Evolutionary conservation across 257 asterid species (phyloP).

Genomic region (Linderniella brevidens): DNA sequence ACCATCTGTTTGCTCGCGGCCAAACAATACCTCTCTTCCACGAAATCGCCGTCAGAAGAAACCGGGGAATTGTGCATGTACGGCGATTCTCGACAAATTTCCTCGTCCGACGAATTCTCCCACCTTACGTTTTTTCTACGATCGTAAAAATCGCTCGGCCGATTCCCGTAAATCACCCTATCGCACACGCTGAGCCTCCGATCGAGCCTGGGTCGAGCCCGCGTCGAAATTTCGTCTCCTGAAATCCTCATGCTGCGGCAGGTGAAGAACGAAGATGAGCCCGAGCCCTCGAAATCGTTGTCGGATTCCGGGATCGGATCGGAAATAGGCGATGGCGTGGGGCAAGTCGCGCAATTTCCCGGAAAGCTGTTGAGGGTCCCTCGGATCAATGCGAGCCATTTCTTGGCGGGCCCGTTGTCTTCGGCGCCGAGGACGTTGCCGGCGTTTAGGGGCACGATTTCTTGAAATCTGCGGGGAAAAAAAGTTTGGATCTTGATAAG

Average conservation of each 20-base stretch:
- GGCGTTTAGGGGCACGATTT: slow-evolving; percentile 92
- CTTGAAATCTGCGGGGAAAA: slow-evolving; percentile 64
- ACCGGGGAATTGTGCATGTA: slow-evolving; percentile 29
- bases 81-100: slow-evolving; percentile 39
- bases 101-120: slow-evolving; percentile 21
- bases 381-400: slow-evolving; percentile 75
- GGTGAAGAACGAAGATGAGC: slow-evolving; percentile 54
- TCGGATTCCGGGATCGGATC: slow-evolving; percentile 70
- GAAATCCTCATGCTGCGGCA: slow-evolving; percentile 73
- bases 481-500: no score
- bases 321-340: slow-evolving; percentile 69
- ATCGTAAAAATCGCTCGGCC: slow-evolving; percentile 42
- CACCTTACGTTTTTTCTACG: slow-evolving; percentile 25
- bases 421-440: slow-evolving; percentile 97
- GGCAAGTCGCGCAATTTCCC: slow-evolving; percentile 36
- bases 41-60: slow-evolving; percentile 22
- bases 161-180: slow-evolving; percentile 39
- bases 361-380: slow-evolving; percentile 62
- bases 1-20: slow-evolving; percentile 98
- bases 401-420: slow-evolving; percentile 86
- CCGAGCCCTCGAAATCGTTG: slow-evolving; percentile 71
- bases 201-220: slow-evolving; percentile 59
- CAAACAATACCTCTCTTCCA: slow-evolving; percentile 51
- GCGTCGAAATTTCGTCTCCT: slow-evolving; percentile 34
- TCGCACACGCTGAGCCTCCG: slow-evolving; percentile 81